These are phyloP conservation scores for Paraurostyla sp. DNA, from an alignment of 73 alveolate genomes.

Conservation along the genomic window DNA sequence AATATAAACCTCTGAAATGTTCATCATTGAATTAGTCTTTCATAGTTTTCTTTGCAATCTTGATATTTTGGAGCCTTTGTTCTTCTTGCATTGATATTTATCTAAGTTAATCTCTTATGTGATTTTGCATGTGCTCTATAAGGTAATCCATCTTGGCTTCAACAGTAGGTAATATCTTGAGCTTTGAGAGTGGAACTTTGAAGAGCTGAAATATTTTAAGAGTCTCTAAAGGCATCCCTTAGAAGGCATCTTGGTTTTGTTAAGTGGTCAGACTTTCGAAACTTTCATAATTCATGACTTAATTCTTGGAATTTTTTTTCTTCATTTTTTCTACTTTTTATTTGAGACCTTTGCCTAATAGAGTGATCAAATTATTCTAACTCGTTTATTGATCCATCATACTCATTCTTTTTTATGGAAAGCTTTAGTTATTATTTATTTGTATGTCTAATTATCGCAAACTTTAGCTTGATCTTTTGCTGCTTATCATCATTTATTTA, in stretches of 20 bases:
- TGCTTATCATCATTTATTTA: neutral
- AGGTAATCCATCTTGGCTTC: conserved; percentile 11
- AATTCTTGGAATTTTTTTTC: no score
- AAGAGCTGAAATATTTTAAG: neutral
- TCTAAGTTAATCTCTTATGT: conserved; percentile 11
- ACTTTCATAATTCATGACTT: neutral
- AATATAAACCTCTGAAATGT: conserved; percentile 34
- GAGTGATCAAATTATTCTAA: no score
- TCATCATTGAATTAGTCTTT: conserved; percentile 45
- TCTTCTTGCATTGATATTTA: neutral
- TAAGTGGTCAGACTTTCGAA: neutral
- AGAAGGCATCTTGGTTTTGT: neutral
- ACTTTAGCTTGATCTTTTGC: no score
- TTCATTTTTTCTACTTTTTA: no score
- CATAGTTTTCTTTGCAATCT: conserved; percentile 23
- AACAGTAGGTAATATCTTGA: neutral
- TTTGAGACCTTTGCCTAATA: no score
- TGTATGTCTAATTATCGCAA: no score
- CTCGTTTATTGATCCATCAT: no score
- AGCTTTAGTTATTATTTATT: no score
- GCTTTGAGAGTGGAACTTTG: conserved; percentile 20
- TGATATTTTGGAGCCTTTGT: conserved; percentile 13
- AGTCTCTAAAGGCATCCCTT: neutral
- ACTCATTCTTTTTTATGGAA: no score
- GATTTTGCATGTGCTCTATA: conserved; percentile 3